Evolutionary conservation across 2,329 filamentous ascomycete genomes (phyloP).

Genomic region (Chaetomiaceae sp.): DNA sequence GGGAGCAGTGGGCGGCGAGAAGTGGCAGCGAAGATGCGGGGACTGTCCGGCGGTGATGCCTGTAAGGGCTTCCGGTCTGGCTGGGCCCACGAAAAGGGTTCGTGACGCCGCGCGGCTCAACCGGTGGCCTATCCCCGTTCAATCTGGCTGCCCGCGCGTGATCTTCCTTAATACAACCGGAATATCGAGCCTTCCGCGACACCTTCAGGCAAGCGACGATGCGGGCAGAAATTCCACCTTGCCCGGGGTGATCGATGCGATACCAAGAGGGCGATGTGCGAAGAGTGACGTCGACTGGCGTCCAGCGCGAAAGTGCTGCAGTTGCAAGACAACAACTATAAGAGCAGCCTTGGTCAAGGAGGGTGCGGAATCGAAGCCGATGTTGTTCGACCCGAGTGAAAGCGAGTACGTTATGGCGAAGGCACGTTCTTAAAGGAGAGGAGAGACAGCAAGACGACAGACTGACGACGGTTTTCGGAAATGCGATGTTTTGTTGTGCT

Average conservation of each 20-base stretch:
- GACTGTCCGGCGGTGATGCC: constrained; percentile 20
- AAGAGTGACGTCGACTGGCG: constrained; percentile 3
- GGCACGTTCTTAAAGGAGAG: no score
- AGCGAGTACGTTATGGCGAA: no score
- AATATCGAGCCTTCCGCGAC: constrained; percentile 29
- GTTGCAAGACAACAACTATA: no score
- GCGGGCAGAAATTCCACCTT: constrained; percentile 19
- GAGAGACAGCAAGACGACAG: no score
- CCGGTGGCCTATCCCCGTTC: constrained; percentile 29
- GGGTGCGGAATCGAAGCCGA: no score
- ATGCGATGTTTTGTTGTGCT: no score
- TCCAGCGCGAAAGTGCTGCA: neutral
- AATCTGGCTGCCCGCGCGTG: constrained; percentile 29
- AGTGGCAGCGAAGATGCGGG: constrained; percentile 14
- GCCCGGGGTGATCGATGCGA: constrained; percentile 8
- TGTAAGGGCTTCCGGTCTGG: constrained; percentile 20
- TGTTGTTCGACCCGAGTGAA: no score
- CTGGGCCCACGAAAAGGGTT: constrained; percentile 26
- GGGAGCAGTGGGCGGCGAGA: constrained; percentile 7
- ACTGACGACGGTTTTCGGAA: no score
- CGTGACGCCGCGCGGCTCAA: constrained; percentile 11
- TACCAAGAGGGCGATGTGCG: neutral
- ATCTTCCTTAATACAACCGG: constrained; percentile 34
- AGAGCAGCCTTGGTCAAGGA: no score
- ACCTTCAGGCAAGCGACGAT: constrained; percentile 21